Evolutionary conservation across 2,329 filamentous ascomycete species (phyloP), one percentile per base, ranked within the genome.

Genomic region (Cryphonectria radicalis): DNA sequence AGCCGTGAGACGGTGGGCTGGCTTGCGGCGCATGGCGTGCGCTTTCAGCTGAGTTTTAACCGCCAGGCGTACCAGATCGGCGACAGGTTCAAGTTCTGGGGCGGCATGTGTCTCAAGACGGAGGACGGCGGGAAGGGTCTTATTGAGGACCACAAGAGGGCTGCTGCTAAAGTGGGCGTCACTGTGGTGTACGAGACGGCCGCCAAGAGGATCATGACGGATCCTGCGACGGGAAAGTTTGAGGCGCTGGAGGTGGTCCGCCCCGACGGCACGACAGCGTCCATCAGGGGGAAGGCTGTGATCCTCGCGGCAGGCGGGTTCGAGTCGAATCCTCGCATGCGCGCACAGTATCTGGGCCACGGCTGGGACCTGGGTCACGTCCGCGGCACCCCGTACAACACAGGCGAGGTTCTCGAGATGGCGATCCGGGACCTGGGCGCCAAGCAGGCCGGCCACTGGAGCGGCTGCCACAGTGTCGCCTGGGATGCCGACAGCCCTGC

Each of bases 61-160:
- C 82, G 90, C 3, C 90, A 93, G 76, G 88, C 90, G 0, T 92
- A 90, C 77, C 82, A 89, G 70, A 84, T 91, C n/a, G 82, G 88
- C 66, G 88, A 87, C 0, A 81, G 86, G 42, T 84, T 85, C 76
- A 89, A 88, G 75, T 92, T 92, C 77, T 92, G 90, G 90, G 90
- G 90, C 14, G 90, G 90, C 0, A 79, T 92, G 76, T 83, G 82
- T n/a, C 78, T 91, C 46, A 89, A 85, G 75, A 89, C 87, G 0
- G 76, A 87, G 66, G 86, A 89, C 73, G 88, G 88, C 0, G 89
- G 89, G 0, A 89, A 89, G 74, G 87, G 89, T 0, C 79, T 91
- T 7, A 84, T 90, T 4, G 76, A 82, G 35, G 84, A 88, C 72
- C 81, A 88, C 72, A 78, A 78, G 37, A 76, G 76, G 2, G 83